phyloP scores from a whole-genome alignment of 495 filamentous ascomycete genomes.

The Cladorrhinum samala region DNA sequence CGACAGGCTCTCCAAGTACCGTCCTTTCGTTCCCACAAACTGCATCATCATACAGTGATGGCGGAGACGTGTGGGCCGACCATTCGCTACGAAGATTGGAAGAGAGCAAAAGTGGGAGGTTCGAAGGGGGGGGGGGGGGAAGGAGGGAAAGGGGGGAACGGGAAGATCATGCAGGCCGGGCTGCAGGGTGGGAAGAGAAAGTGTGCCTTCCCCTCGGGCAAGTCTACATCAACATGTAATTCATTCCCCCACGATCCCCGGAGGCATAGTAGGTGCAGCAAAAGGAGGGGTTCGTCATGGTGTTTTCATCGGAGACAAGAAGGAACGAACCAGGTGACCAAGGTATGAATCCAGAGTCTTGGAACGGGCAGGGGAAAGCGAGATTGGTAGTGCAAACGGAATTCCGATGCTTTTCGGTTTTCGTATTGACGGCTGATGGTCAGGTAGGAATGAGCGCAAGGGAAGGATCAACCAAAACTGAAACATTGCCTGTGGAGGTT shows the following conservation, averaged over 20 bases:
- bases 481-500: too few relatives aligned
- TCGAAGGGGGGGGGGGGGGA: neutral
- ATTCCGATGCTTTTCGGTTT: neutral
- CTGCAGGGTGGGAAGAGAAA: too few relatives aligned
- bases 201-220: too few relatives aligned
- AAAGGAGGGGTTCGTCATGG: too few relatives aligned
- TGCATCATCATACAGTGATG: too few relatives aligned
- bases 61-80: conserved; percentile 21
- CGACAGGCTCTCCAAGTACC: too few relatives aligned
- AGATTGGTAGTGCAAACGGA: conserved; percentile 2
- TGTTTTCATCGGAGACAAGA: too few relatives aligned
- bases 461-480: neutral
- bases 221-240: too few relatives aligned
- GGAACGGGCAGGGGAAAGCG: conserved; percentile 7
- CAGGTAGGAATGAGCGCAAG: neutral
- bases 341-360: neutral
- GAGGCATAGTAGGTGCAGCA: too few relatives aligned
- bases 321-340: neutral
- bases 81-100: conserved; percentile 24
- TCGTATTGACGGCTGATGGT: neutral
- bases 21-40: neutral
- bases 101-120: neutral
- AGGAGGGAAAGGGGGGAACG: neutral
- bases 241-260: too few relatives aligned
- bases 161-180: conserved; percentile 10